Conservation (phyloP, 2,329 filamentous ascomycete genomes). For the Dactylellina haptotyla region DNA sequence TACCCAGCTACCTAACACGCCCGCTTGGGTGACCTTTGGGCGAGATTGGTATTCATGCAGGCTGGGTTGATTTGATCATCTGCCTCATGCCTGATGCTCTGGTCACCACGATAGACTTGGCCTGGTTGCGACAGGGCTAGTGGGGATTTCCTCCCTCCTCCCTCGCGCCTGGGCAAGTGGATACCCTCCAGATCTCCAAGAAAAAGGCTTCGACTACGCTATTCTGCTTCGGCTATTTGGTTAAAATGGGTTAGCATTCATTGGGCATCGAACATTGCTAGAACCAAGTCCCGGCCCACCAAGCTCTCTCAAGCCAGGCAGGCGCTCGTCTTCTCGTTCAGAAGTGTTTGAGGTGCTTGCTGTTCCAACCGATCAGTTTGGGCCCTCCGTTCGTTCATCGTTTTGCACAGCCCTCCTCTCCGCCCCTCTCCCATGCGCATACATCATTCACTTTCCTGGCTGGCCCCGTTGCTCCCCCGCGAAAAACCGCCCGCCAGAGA, state of each 20-base stretch:
- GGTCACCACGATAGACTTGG: constrained; percentile 24
- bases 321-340: constrained; percentile 27
- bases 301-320: neutral
- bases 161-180: constrained; percentile 11
- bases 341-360: neutral
- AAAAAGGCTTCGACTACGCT: constrained; percentile 21
- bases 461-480: constrained; percentile 14
- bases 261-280: constrained; percentile 31
- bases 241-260: constrained; percentile 49
- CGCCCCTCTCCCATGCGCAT: constrained; percentile 30
- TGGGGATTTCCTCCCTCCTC: neutral
- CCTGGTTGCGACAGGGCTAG: constrained; percentile 10
- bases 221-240: constrained; percentile 49
- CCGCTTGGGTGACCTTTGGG: neutral
- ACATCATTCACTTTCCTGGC: neutral
- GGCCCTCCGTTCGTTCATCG: constrained; percentile 30
- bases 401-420: constrained; percentile 52
- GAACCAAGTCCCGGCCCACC: constrained; percentile 17
- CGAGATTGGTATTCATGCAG: constrained; percentile 25
- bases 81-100: constrained; percentile 19
- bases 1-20: too few relatives aligned
- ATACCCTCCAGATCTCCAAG: constrained; percentile 10
- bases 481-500: constrained; percentile 2
- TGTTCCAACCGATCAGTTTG: constrained; percentile 25
- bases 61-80: constrained; percentile 34